Evolutionary conservation across 202 grass and related monocot genomes (phyloP), one percentile per base, ranked within the genome.

Genomic region (Cymbopogon flexuosus): DNA sequence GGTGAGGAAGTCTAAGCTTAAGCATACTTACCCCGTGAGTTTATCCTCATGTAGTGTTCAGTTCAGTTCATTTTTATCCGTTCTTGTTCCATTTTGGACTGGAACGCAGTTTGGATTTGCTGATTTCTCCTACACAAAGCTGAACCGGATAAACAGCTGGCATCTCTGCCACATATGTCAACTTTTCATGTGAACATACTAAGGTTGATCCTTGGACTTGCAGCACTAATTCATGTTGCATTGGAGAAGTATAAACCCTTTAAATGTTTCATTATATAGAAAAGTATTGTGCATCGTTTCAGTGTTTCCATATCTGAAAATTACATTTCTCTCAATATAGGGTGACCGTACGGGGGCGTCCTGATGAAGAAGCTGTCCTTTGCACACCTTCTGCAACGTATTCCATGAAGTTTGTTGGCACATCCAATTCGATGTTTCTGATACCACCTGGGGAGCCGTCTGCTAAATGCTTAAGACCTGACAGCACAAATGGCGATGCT

Each of bases 381-480:
- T 98, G 96, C 90, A 95, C 96, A 40, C 81, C 79, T 71, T 91
- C 87, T 24, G 81, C 92, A 74, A 99, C 96, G 0, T 99, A 95
- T 46, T 85, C 90, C 7, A 99, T 95, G 96, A 99, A 99, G 75
- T 99, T 95, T 75, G 96, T 99, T 33, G 88, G 90, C 61, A 99
- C 90, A 31, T 93, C 92, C 3, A 99, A 99, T 79, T 99, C 92
- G 3, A 64, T 90, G 54, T 93, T 95, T 70, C 47, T 98, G 3
- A 91, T 98, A 77, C 92, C 95, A 29, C 84, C 92, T 0, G 88
- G 92, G 33, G 66, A 90, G 54, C 84, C 72, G 1, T 73, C 57
- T 24, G 57, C 24, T 18, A 37, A 79, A 73, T 77, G 64, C 47
- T 16, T 54, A 73, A 72, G 76, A 5, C 58, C 76, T 62, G 63